Conservation (phyloP, 768 basidiomycete genomes). For the Pisolithus marmoratus region DNA sequence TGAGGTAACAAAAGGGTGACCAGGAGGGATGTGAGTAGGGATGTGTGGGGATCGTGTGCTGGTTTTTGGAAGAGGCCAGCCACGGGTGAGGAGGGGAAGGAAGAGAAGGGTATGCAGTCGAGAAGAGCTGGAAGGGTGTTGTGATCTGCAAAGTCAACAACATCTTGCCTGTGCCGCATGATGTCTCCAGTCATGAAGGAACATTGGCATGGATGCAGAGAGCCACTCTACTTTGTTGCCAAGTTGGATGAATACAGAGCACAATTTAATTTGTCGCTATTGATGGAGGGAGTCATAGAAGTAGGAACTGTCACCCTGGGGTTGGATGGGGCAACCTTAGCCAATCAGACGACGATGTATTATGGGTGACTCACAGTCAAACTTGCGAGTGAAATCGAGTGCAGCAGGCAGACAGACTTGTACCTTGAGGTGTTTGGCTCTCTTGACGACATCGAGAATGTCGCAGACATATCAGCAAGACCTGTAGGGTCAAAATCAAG, state of each 20-base stretch:
- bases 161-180: slow-evolving; percentile 57
- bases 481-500: too few species aligned
- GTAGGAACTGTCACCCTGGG: slow-evolving; percentile 70
- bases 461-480: too few species aligned
- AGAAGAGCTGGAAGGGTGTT: slow-evolving; percentile 68
- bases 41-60: slow-evolving; percentile 74
- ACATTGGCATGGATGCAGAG: slow-evolving; percentile 70
- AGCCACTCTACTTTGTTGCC: slow-evolving; percentile 53
- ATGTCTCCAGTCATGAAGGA: slow-evolving; percentile 79
- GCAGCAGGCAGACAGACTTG: slow-evolving; percentile 68
- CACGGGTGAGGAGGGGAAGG: slow-evolving; percentile 7
- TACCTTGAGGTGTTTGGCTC: slow-evolving; percentile 5
- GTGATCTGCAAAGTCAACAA: slow-evolving; percentile 56
- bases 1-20: slow-evolving; percentile 64
- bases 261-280: slow-evolving; percentile 76
- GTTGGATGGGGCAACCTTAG: not conserved
- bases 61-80: slow-evolving; percentile 72
- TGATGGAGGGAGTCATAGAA: slow-evolving; percentile 70
- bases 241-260: slow-evolving; percentile 69
- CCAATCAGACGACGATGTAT: not conserved
- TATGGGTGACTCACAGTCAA: slow-evolving; percentile 39
- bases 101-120: slow-evolving; percentile 47
- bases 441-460: too few species aligned
- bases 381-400: slow-evolving; percentile 41
- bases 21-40: slow-evolving; percentile 58